phyloP scores from a whole-genome alignment of 208 protist genomes.

The Acanthamoeba culbertsoni region DNA sequence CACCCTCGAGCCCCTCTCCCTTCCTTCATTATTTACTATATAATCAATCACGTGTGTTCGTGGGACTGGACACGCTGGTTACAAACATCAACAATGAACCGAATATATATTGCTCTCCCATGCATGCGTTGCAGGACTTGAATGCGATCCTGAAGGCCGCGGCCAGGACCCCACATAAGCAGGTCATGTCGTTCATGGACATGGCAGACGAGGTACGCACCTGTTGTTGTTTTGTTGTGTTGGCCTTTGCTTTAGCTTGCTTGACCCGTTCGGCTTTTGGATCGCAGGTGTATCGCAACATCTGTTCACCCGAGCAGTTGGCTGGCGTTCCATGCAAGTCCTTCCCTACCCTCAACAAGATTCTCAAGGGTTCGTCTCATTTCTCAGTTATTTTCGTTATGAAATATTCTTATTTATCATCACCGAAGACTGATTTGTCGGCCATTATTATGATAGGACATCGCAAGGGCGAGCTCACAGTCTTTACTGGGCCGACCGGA shows the following conservation, averaged over 20 bases:
- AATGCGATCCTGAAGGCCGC: not conserved
- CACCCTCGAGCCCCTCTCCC: not conserved
- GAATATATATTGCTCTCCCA: too few species aligned
- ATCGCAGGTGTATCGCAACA: constrained; percentile 12
- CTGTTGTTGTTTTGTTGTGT: too few species aligned
- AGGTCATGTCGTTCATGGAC: constrained; percentile 53
- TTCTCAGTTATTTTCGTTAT: not conserved
- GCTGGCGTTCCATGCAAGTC: constrained; percentile 61
- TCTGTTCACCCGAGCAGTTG: constrained; percentile 32
- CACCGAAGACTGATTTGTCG: not conserved
- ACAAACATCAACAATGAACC: too few species aligned
- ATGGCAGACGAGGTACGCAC: constrained; percentile 52
- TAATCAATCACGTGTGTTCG: too few species aligned
- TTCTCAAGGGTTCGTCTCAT: constrained; percentile 74
- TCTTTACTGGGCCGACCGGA: constrained; percentile 84
- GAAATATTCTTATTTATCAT: too few species aligned
- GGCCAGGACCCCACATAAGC: constrained; percentile 27
- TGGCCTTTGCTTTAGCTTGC: not conserved
- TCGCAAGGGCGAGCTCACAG: constrained; percentile 78
- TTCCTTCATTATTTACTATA: not conserved
- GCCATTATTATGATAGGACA: constrained; percentile 76
- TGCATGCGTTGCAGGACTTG: constrained; percentile 62
- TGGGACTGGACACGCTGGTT: too few species aligned
- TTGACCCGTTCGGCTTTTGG: not conserved
- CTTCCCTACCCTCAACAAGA: constrained; percentile 76